Evolutionary conservation across 306 rosid genomes (phyloP).

Genomic region (Cicer yamashitae): DNA sequence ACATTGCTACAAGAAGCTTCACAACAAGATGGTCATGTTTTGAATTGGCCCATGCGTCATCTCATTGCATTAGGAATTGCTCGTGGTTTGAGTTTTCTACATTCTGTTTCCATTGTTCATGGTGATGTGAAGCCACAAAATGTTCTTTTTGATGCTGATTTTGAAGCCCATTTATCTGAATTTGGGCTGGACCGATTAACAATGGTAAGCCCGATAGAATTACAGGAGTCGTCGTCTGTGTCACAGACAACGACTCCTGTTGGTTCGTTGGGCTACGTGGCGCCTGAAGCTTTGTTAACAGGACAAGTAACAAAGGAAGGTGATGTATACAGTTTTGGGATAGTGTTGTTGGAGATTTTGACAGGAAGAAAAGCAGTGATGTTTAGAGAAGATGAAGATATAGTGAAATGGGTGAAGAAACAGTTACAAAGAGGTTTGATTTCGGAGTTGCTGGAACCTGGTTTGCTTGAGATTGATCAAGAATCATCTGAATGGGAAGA

Average conservation of each 20-base stretch:
- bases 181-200: slow-evolving; percentile 73
- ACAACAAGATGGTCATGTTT: slow-evolving; percentile 87
- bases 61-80: slow-evolving; percentile 86
- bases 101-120: slow-evolving; percentile 68
- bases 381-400: slow-evolving; percentile 78
- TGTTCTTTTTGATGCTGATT: slow-evolving; percentile 86
- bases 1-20: slow-evolving; percentile 86
- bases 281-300: slow-evolving; percentile 68
- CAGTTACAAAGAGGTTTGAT: slow-evolving; percentile 75
- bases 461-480: slow-evolving; percentile 82
- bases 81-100: slow-evolving; percentile 74
- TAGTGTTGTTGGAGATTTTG: slow-evolving; percentile 76
- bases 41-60: slow-evolving; percentile 97
- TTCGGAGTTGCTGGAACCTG: slow-evolving; percentile 76
- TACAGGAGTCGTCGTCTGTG: slow-evolving; percentile 45
- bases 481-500: slow-evolving; percentile 94
- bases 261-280: slow-evolving; percentile 77
- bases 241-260: slow-evolving; percentile 56
- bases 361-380: slow-evolving; percentile 82
- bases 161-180: slow-evolving; percentile 86
- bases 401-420: slow-evolving; percentile 88
- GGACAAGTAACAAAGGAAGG: slow-evolving; percentile 71
- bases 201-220: slow-evolving; percentile 55
- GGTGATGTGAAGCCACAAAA: slow-evolving; percentile 84
- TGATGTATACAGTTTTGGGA: slow-evolving; percentile 86